phyloP scores from a whole-genome alignment of 2,329 filamentous ascomycete species.

The Stagonosporopsis cucurbitacearum region DNA sequence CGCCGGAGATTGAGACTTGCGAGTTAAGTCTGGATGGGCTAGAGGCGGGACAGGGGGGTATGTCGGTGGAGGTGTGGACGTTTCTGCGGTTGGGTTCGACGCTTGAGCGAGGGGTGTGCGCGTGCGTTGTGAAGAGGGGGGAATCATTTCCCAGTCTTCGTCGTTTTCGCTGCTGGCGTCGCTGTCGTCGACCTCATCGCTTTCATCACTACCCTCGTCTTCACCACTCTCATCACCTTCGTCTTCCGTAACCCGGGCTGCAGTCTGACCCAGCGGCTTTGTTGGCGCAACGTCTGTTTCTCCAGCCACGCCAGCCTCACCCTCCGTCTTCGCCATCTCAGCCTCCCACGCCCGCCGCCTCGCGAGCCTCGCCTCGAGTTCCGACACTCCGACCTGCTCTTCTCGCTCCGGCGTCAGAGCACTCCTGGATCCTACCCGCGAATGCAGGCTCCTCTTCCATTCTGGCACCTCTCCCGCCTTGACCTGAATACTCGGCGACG shows the following conservation, averaged over 20 bases:
- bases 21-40: background rate
- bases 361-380: slow-evolving; percentile 16
- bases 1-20: background rate
- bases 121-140: background rate
- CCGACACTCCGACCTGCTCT: background rate
- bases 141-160: background rate
- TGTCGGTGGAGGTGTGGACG: background rate
- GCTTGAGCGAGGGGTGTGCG: background rate
- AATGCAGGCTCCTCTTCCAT: slow-evolving; percentile 8
- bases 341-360: slow-evolving; percentile 8
- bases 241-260: background rate
- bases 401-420: slow-evolving; percentile 5
- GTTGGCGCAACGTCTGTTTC: background rate
- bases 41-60: background rate
- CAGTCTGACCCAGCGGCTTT: background rate
- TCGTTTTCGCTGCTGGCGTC: background rate
- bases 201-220: background rate
- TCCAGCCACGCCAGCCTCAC: background rate
- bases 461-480: background rate
- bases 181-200: background rate
- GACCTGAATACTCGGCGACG: background rate
- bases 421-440: slow-evolving; percentile 3
- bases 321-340: slow-evolving; percentile 14
- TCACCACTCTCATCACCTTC: background rate
- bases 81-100: background rate